phyloP scores from a whole-genome alignment of 31 red algal species.

The Odonthalia washingtoniensis region DNA sequence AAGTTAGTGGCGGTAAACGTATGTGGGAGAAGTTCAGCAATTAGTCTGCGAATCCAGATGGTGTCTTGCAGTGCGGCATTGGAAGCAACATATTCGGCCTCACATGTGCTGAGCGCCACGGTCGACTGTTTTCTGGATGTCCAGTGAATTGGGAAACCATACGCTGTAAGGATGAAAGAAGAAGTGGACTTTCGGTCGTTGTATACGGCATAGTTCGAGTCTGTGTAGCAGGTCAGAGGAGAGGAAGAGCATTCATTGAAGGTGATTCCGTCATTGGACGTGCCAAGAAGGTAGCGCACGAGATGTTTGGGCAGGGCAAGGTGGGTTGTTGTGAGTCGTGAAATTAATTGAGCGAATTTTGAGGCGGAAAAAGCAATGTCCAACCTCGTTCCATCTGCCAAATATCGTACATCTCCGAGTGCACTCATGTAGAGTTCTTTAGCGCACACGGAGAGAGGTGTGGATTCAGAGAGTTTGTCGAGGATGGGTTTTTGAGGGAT shows the following conservation, averaged over 20 bases:
- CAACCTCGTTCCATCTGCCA: constrained; percentile 14
- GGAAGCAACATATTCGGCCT: neutral
- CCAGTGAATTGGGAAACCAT: neutral
- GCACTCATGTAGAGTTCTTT: neutral
- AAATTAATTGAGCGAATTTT: neutral
- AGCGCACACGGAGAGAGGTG: neutral
- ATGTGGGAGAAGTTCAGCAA: too few relatives aligned
- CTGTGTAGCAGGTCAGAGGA: neutral
- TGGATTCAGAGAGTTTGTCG: neutral
- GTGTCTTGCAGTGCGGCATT: neutral
- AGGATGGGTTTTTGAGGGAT: neutral
- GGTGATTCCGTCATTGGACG: neutral
- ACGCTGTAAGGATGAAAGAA: too few relatives aligned
- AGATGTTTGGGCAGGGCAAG: neutral
- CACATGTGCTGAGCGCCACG: neutral
- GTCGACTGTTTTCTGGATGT: neutral
- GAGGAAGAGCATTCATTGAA: neutral
- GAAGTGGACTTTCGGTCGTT: too few relatives aligned
- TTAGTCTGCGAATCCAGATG: too few relatives aligned
- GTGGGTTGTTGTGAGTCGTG: neutral
- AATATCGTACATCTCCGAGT: neutral
- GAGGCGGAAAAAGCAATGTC: constrained; percentile 10
- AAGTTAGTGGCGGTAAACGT: too few relatives aligned
- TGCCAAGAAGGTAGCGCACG: neutral
- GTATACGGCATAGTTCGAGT: too few relatives aligned